Conservation (phyloP, 1,139 yeast genomes). For the Hemisphaericaspora lyxosophila region DNA sequence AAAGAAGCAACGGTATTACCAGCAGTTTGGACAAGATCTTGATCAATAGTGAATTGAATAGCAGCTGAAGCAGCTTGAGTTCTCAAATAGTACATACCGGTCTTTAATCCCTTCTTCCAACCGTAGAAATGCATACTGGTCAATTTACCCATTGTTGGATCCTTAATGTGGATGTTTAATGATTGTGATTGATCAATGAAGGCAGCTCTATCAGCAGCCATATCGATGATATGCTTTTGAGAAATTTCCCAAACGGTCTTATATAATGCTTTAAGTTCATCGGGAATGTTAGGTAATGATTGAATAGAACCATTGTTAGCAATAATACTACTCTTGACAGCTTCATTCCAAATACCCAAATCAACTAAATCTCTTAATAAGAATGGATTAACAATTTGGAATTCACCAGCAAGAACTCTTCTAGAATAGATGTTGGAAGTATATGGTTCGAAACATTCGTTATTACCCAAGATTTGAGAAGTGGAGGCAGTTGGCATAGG, state of each 20-base stretch:
- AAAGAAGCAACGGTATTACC: conserved; percentile 52
- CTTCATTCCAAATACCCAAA: conserved; percentile 54
- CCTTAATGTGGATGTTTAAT: conserved; percentile 54
- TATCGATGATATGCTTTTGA: conserved; percentile 54
- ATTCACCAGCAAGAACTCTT: conserved; percentile 62
- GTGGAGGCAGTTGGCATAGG: conserved; percentile 70
- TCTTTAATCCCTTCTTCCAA: conserved; percentile 63
- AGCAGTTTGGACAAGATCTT: conserved; percentile 41
- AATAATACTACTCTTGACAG: conserved; percentile 53
- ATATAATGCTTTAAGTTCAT: conserved; percentile 50
- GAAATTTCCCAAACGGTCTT: conserved; percentile 64
- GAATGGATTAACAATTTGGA: conserved; percentile 59
- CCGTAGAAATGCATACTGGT: conserved; percentile 63
- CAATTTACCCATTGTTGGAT: conserved; percentile 58
- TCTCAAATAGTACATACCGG: conserved; percentile 64
- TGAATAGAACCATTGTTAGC: conserved; percentile 57
- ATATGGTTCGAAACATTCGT: conserved; percentile 63
- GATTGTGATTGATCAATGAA: conserved; percentile 63
- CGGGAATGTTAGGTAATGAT: conserved; percentile 50
- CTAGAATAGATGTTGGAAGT: conserved; percentile 60
- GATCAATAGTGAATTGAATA: conserved; percentile 59
- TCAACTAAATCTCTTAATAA: conserved; percentile 54
- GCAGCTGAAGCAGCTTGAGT: conserved; percentile 66
- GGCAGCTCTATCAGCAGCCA: conserved; percentile 63
- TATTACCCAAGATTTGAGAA: conserved; percentile 59